Base-by-base conservation (phyloP, 345 rosid genomes). In the Theobroma cacao region DNA sequence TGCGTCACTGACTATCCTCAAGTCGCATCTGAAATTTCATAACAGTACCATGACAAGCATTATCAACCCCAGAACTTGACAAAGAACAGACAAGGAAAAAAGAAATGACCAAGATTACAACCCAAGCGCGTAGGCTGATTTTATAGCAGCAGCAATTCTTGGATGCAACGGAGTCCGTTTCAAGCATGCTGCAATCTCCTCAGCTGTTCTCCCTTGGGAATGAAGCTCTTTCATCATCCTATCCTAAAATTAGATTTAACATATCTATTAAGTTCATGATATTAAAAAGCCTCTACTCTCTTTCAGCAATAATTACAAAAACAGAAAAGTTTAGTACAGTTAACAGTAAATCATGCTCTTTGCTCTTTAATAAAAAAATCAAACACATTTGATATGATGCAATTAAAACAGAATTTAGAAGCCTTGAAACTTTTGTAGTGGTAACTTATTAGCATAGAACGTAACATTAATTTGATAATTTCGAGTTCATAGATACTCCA, bases 151-250 rank as follows among this genome's bases (percentile, higher is more conserved):
- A 33, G 80, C 70, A 3, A 87, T 72, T 7, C 75, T 82, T 4
- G 93, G 84, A 81, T 88, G 86, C 59, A 90, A 30, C 1, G 89
- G 94, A 71, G 79, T 86, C 74, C 68, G 84, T 60, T 15, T 85
- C 84, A 94, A 80, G 79, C 96, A 94, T 58, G 84, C 80, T 55
- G 84, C 87, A 75, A 94, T 89, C 68, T 92, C 97, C 11, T 80
- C 80, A 26, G 79, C 80, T 3, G 92, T 82, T 80, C 84, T 89
- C 41, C 93, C 98, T 79, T 78, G 97, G 28, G 87, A 85, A 56
- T 92, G 91, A 47, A 94, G 84, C 89, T 94, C 97, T 82, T 13
- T 61, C 98, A 94, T 89, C 97, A 94, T 88, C 86, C 94, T 88
- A 84, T 92, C 95, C 98, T 94, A 79, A 26, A 67, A 28, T n/a